phyloP scores from a whole-genome alignment of 306 rosid genomes.

The Carpinus fangiana region DNA sequence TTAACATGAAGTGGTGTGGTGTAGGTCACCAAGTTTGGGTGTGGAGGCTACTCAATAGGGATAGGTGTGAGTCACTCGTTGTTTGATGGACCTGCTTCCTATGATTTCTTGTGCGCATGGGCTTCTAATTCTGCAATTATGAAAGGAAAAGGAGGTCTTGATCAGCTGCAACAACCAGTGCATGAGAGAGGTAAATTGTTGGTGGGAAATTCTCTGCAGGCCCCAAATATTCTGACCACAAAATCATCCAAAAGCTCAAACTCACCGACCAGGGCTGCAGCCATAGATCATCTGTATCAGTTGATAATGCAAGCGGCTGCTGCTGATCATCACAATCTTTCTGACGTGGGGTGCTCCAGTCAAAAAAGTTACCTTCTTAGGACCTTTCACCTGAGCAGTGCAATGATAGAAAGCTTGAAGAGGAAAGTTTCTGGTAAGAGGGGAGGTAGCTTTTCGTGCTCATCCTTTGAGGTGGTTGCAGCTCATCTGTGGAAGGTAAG shows the following conservation, averaged over 20 bases:
- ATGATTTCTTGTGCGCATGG: conserved; percentile 68
- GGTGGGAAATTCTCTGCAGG: not conserved
- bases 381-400: conserved; percentile 53
- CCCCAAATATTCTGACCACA: conserved; percentile 8
- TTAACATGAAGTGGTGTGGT: not conserved
- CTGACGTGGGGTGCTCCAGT: conserved; percentile 6
- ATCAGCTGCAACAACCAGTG: conserved; percentile 45
- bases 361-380: conserved; percentile 42
- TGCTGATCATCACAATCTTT: conserved; percentile 7
- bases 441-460: conserved; percentile 40
- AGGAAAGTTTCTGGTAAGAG: conserved; percentile 31
- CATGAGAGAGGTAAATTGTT: conserved; percentile 60
- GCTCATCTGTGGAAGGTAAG: conserved; percentile 86
- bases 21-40: conserved; percentile 76
- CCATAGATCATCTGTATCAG: conserved; percentile 64
- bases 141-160: conserved; percentile 24
- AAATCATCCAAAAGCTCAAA: conserved; percentile 24
- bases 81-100: conserved; percentile 75
- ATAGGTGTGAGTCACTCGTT: conserved; percentile 73
- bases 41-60: conserved; percentile 79
- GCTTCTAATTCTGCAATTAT: conserved; percentile 53
- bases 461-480: conserved; percentile 73
- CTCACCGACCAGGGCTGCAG: conserved; percentile 35
- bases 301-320: conserved; percentile 57
- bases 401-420: conserved; percentile 50